Evolutionary conservation across 331 rosid species (phyloP).

Genomic region (Arachis monticola): DNA sequence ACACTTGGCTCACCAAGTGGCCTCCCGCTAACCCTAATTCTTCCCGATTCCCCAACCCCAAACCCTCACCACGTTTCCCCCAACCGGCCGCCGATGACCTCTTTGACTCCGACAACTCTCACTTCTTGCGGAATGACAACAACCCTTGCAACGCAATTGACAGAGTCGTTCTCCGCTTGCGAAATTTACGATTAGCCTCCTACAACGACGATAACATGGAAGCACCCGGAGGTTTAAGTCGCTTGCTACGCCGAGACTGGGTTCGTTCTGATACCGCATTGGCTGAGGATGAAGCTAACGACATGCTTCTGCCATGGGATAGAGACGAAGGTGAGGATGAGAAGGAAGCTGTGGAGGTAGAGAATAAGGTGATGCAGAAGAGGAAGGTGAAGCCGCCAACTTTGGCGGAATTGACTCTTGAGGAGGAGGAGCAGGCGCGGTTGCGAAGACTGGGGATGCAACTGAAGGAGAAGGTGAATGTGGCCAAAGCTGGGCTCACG

Average conservation of each 20-base stretch:
- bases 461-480: conserved; percentile 44
- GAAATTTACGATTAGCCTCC: conserved; percentile 65
- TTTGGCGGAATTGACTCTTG: conserved; percentile 72
- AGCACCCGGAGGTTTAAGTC: conserved; percentile 49
- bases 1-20: conserved; percentile 77
- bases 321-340: too few species aligned
- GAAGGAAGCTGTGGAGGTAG: conserved; percentile 33
- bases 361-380: conserved; percentile 42
- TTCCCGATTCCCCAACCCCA: conserved; percentile 27
- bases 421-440: conserved; percentile 75
- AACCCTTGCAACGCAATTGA: conserved; percentile 70
- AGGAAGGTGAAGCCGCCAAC: conserved; percentile 57
- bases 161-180: conserved; percentile 72
- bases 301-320: conserved; percentile 34
- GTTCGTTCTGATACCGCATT: conserved; percentile 67
- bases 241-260: conserved; percentile 81
- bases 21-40: conserved; percentile 47
- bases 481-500: conserved; percentile 63
- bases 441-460: conserved; percentile 73
- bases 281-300: conserved; percentile 45
- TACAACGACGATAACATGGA: conserved; percentile 24
- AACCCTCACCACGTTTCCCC: conserved; percentile 4
- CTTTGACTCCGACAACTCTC: conserved; percentile 36
- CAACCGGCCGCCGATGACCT: conserved; percentile 40
- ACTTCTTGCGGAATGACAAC: conserved; percentile 44